Evolutionary conservation across 2,329 filamentous ascomycete species (phyloP).

Genomic region (Diaporthe destruens): DNA sequence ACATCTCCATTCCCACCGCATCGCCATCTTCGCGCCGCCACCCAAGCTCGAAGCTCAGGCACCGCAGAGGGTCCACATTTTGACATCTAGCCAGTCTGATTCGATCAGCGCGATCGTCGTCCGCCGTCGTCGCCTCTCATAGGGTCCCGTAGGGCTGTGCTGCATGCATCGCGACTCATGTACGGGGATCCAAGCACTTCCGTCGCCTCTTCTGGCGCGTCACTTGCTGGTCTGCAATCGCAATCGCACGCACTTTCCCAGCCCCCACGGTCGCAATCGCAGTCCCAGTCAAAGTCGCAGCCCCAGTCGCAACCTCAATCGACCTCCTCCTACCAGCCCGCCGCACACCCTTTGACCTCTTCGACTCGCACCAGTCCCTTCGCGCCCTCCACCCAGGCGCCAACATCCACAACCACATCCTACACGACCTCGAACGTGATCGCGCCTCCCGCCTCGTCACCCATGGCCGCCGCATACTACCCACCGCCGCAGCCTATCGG

Average conservation of each 20-base stretch:
- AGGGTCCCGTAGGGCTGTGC: constrained; percentile 44
- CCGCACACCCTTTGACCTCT: constrained; percentile 50
- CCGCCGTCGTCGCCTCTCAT: constrained; percentile 42
- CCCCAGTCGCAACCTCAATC: constrained; percentile 40
- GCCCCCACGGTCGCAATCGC: constrained; percentile 15
- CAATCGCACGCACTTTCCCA: constrained; percentile 34
- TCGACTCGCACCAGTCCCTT: constrained; percentile 52
- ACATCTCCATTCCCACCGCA: constrained; percentile 1
- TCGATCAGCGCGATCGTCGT: constrained; percentile 51
- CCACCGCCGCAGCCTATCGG: constrained; percentile 56
- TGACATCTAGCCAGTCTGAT: constrained; percentile 44
- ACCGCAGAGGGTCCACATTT: constrained; percentile 44
- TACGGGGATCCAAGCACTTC: constrained; percentile 47
- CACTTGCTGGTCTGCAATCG: constrained; percentile 32
- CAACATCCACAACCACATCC: constrained; percentile 46
- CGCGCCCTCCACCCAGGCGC: constrained; percentile 45
- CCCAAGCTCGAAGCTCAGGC: constrained; percentile 24
- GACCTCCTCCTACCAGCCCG: constrained; percentile 52
- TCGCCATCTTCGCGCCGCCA: constrained; percentile 26
- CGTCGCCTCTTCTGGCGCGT: constrained; percentile 46
- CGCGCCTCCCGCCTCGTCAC: constrained; percentile 48
- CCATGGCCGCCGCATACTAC: constrained; percentile 62
- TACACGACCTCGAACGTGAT: constrained; percentile 50
- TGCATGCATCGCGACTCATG: constrained; percentile 52
- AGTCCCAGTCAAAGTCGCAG: not conserved